Conservation (phyloP, 176 grass and related monocot species). For the Chloris gayana region DNA sequence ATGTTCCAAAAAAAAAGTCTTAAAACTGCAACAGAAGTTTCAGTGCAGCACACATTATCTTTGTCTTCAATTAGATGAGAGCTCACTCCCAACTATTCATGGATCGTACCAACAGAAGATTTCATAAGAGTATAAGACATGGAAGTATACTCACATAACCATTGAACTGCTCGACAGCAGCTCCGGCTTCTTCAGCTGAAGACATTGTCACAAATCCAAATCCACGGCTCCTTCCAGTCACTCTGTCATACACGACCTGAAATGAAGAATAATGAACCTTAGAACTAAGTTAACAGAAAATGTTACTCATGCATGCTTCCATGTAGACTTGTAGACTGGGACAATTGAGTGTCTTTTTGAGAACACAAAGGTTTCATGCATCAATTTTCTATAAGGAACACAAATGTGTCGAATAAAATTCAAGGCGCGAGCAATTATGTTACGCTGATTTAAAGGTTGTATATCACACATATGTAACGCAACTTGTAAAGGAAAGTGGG, state of each 20-base stretch:
- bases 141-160: conserved; percentile 67
- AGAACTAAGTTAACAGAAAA: not conserved
- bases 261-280: conserved; percentile 7
- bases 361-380: no score
- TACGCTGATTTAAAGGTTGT: no score
- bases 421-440: not conserved
- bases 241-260: conserved; percentile 93
- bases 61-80: not conserved
- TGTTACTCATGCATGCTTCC: not conserved
- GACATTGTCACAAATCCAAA: conserved; percentile 97
- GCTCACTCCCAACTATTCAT: not conserved
- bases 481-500: no score
- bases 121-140: not conserved
- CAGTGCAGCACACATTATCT: not conserved
- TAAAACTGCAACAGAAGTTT: not conserved
- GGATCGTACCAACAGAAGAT: conserved; percentile 5
- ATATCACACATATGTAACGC: no score
- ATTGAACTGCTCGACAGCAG: conserved; percentile 76
- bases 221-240: conserved; percentile 89
- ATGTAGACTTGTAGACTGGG: not conserved
- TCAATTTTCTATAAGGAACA: no score
- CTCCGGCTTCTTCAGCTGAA: conserved; percentile 60
- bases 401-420: not conserved
- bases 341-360: not conserved
- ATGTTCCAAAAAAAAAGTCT: no score